These are phyloP conservation scores for Kodamaea neixiangensis DNA, from an alignment of 805 yeast genomes.

Conservation along the genomic window DNA sequence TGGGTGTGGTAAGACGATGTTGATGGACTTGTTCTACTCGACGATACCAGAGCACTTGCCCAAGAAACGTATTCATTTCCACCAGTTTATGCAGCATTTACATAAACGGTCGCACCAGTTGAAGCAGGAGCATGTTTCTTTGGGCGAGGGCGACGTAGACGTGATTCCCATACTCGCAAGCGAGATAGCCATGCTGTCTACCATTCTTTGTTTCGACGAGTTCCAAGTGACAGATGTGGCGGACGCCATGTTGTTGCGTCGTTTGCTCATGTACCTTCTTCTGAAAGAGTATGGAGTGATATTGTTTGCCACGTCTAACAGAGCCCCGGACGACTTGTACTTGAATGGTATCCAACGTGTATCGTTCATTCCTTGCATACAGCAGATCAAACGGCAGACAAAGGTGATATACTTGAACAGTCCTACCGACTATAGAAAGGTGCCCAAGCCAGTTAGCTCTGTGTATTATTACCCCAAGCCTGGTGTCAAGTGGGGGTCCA, in stretches of 20 bases:
- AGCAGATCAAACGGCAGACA: constrained; percentile 69
- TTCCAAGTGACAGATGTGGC: constrained; percentile 98
- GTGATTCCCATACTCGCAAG: constrained; percentile 82
- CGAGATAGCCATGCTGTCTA: constrained; percentile 73
- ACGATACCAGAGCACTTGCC: constrained; percentile 79
- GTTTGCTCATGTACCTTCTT: constrained; percentile 66
- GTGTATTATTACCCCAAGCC: constrained; percentile 76
- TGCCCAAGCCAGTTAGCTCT: constrained; percentile 78
- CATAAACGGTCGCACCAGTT: constrained; percentile 86
- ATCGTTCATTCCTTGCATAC: constrained; percentile 89
- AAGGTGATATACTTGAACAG: constrained; percentile 81
- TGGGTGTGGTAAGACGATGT: constrained; percentile 98
- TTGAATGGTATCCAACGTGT: constrained; percentile 92
- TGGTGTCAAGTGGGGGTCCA: constrained; percentile 55
- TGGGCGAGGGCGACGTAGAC: constrained; percentile 58
- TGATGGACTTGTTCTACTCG: constrained; percentile 91
- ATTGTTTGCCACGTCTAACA: constrained; percentile 89
- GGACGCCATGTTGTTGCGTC: constrained; percentile 92
- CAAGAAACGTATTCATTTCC: constrained; percentile 86
- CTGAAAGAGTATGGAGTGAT: constrained; percentile 79
- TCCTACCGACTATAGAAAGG: constrained; percentile 90
- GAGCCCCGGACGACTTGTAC: constrained; percentile 93
- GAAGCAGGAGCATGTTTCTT: constrained; percentile 25
- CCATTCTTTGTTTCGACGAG: constrained; percentile 91
- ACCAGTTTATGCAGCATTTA: constrained; percentile 92